Conservation (phyloP, 75 land plant genomes). For the Isoetes taiwanensis region DNA sequence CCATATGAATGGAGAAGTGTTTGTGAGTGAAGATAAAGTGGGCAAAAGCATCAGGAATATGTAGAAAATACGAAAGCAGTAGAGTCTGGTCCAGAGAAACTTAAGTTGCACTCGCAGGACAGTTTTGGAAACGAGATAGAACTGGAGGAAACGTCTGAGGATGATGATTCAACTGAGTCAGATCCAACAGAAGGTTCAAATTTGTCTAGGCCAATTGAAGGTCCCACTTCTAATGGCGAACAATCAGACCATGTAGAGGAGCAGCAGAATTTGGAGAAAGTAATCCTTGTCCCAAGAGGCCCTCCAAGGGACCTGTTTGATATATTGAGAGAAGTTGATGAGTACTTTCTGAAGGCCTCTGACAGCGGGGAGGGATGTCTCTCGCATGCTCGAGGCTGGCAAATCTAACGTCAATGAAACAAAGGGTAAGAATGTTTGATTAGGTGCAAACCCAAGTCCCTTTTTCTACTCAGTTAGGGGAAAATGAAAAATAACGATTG, state of each 20-base stretch:
- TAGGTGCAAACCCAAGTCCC: not conserved
- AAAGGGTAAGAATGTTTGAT: not conserved
- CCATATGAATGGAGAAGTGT: constrained; percentile 1
- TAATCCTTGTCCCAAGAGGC: constrained; percentile 21
- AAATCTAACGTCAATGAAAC: too few relatives aligned
- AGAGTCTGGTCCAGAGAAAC: not conserved
- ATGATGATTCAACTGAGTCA: constrained; percentile 14
- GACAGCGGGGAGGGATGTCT: constrained; percentile 37
- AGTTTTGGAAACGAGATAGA: too few relatives aligned
- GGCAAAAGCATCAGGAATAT: constrained; percentile 3
- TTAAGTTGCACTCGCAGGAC: too few relatives aligned
- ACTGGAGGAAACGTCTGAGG: not conserved
- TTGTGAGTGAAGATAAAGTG: not conserved
- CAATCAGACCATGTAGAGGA: constrained; percentile 14
- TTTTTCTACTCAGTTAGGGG: not conserved
- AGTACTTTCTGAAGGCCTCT: constrained; percentile 37
- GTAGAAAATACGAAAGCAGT: not conserved
- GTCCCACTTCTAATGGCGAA: constrained; percentile 1
- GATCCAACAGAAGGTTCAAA: constrained; percentile 11
- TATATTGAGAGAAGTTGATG: constrained; percentile 49
- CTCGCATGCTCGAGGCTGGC: constrained; percentile 10
- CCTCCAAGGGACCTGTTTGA: constrained; percentile 46
- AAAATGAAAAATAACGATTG: not conserved
- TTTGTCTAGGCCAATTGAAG: constrained; percentile 13
- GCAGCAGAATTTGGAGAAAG: constrained; percentile 14